Conservation (phyloP, 2,329 filamentous ascomycete genomes). For the Neoascochyta sp. region DNA sequence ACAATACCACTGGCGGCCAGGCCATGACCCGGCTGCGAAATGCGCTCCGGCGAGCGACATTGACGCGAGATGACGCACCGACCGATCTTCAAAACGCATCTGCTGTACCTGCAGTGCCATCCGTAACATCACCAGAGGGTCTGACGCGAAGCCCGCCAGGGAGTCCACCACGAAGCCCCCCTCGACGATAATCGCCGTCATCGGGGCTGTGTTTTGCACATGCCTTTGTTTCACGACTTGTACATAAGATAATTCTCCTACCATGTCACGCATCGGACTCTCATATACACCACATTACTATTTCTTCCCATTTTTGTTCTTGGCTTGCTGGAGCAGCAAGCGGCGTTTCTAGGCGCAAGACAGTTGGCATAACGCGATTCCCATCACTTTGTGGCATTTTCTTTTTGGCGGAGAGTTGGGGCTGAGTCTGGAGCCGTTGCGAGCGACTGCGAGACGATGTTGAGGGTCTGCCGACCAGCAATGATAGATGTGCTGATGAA, state of each 20-base stretch:
- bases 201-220: constrained; percentile 11
- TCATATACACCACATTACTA: constrained; percentile 19
- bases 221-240: constrained; percentile 23
- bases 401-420: no score
- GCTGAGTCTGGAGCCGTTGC: not conserved
- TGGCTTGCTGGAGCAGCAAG: constrained; percentile 5
- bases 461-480: constrained; percentile 5
- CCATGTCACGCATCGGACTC: constrained; percentile 11
- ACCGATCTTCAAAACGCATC: constrained; percentile 13
- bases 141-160: constrained; percentile 11
- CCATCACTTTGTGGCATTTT: constrained; percentile 5
- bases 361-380: constrained; percentile 8
- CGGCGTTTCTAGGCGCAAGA: constrained; percentile 4
- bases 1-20: constrained; percentile 6
- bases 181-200: constrained; percentile 6
- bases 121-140: constrained; percentile 4
- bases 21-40: constrained; percentile 23
- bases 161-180: constrained; percentile 17
- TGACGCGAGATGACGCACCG: constrained; percentile 28
- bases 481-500: constrained; percentile 9
- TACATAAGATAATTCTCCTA: constrained; percentile 26
- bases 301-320: constrained; percentile 9
- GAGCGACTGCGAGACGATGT: no score
- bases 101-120: constrained; percentile 12
- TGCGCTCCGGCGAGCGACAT: constrained; percentile 25